Conservation (phyloP, 306 rosid species). For the Cyamopsis tetragonoloba region DNA sequence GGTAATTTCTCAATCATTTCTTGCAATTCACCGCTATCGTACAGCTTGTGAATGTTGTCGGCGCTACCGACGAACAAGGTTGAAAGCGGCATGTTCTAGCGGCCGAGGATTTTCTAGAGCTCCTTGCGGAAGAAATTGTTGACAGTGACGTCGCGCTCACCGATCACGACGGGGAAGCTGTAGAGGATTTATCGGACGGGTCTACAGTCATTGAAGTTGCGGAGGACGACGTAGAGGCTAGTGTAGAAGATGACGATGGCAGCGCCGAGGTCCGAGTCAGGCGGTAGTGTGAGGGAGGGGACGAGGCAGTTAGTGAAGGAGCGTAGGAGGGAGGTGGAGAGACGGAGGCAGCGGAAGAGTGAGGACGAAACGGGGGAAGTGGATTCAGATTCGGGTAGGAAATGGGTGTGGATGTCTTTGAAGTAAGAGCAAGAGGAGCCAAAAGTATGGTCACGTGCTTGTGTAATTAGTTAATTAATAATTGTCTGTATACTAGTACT, state of each 20-base stretch:
- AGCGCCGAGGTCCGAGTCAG: conserved; percentile 43
- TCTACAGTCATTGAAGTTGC: conserved; percentile 70
- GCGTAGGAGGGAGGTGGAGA: conserved; percentile 50
- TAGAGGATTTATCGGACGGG: conserved; percentile 59
- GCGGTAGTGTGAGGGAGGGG: conserved; percentile 19
- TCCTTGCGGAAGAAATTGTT: conserved; percentile 54
- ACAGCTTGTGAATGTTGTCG: conserved; percentile 54
- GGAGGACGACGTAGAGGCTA: conserved; percentile 77
- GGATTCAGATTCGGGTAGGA: conserved; percentile 36
- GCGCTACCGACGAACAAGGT: conserved; percentile 64
- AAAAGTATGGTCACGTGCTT: too few species aligned
- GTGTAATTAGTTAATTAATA: too few species aligned
- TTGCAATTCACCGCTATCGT: conserved; percentile 65
- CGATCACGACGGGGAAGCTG: conserved; percentile 50
- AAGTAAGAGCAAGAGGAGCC: conserved; percentile 56
- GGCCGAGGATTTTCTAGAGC: conserved; percentile 45
- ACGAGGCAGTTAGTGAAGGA: conserved; percentile 24
- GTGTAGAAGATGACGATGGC: conserved; percentile 62
- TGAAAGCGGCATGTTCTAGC: conserved; percentile 43
- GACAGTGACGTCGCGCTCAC: conserved; percentile 83
- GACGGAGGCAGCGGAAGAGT: conserved; percentile 51
- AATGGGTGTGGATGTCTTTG: conserved; percentile 62
- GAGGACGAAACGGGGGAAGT: conserved; percentile 52
- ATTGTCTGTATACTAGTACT: too few species aligned
- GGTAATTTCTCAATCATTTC: conserved; percentile 56